A percentile compares a stretch with the other conserved stretches of the same genome.
These are phyloP conservation scores for Candida suzukii DNA, from an alignment of 805 yeast species.

Conservation along the genomic window DNA sequence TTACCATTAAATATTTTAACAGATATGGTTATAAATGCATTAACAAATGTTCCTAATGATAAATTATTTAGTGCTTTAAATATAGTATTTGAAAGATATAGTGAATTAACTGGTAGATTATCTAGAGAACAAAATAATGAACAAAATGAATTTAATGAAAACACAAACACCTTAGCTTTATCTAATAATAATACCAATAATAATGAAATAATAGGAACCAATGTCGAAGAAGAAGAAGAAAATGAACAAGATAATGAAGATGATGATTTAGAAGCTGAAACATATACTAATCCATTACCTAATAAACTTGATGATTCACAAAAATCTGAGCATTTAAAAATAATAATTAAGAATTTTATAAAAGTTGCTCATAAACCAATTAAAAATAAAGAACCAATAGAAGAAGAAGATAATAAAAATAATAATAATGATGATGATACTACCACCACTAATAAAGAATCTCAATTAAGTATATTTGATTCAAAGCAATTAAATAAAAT, in stretches of 20 bases:
- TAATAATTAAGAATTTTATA: constrained; percentile 55
- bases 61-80: constrained; percentile 59
- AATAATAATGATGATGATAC: constrained; percentile 6
- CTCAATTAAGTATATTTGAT: not conserved
- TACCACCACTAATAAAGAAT: no score
- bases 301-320: constrained; percentile 41
- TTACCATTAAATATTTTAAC: constrained; percentile 60
- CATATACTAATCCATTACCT: constrained; percentile 51
- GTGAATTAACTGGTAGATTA: constrained; percentile 17
- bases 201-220: not conserved
- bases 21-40: constrained; percentile 60
- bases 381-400: constrained; percentile 15
- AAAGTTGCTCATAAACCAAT: constrained; percentile 28
- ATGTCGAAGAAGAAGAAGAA: constrained; percentile 20
- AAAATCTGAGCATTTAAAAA: constrained; percentile 48
- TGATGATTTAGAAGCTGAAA: constrained; percentile 22
- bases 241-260: constrained; percentile 10
- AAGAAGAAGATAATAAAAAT: not conserved
- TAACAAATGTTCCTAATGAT: constrained; percentile 44
- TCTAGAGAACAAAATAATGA: not conserved
- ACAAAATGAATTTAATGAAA: constrained; percentile 4
- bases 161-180: constrained; percentile 9
- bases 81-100: constrained; percentile 63
- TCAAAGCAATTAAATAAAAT: constrained; percentile 38
- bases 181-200: not conserved